These are phyloP conservation scores for Colletotrichum shisoi DNA, from an alignment of 2,329 filamentous ascomycete species.

Conservation along the genomic window DNA sequence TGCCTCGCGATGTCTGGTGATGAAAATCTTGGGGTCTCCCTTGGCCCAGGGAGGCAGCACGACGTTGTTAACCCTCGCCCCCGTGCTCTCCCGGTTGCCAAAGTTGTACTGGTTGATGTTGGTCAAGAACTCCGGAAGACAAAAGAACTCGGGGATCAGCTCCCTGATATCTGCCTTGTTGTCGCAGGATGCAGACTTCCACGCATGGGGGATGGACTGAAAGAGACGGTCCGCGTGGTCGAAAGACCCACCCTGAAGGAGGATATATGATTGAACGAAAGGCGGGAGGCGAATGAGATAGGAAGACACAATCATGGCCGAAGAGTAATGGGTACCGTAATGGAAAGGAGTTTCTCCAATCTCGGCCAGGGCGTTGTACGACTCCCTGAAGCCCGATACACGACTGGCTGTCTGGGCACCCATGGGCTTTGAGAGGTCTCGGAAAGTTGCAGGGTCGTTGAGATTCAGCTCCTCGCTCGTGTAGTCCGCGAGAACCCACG, in stretches of 20 bases:
- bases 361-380: constrained; percentile 87
- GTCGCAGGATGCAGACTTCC: constrained; percentile 85
- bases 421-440: constrained; percentile 95
- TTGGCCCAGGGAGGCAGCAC: constrained; percentile 96
- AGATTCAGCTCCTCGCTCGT: constrained; percentile 92
- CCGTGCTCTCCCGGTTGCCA: constrained; percentile 82
- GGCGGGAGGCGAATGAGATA: constrained; percentile 95
- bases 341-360: constrained; percentile 95
- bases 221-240: constrained; percentile 96
- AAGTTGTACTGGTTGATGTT: constrained; percentile 97
- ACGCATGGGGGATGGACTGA: constrained; percentile 89
- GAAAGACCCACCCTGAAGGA: constrained; percentile 94
- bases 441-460: constrained; percentile 81
- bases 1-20: constrained; percentile 93
- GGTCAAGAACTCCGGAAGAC: constrained; percentile 90
- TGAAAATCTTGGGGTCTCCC: constrained; percentile 93
- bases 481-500: constrained; percentile 96
- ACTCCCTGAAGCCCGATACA: constrained; percentile 80
- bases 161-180: constrained; percentile 96
- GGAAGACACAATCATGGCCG: constrained; percentile 97
- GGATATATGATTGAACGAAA: constrained; percentile 92
- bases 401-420: constrained; percentile 83
- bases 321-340: constrained; percentile 98
- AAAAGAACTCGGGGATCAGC: constrained; percentile 96
- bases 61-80: constrained; percentile 82